Evolutionary conservation across 345 rosid genomes (phyloP), one percentile per base, ranked within the genome.

Genomic region (Viola odorata): DNA sequence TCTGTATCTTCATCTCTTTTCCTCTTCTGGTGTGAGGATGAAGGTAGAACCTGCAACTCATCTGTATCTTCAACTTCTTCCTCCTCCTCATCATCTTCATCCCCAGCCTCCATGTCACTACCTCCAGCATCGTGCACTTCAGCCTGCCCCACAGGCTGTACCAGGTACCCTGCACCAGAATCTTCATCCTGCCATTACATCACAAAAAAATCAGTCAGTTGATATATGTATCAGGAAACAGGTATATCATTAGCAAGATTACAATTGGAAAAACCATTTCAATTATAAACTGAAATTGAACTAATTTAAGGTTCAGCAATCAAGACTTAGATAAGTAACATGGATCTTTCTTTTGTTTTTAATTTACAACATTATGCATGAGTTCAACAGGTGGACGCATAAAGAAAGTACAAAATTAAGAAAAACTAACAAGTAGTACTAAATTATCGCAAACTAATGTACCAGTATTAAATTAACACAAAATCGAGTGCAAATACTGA

Each of bases 151-250:
- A 81, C 84, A 45, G 87, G 85, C 36, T 83, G 87, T 54, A 86
- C 85, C 69, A 86, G 55, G 73, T 80, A 86, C 14, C 87, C 89
- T 45, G 74, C 80, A 57, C 78, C 89, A 0, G 62, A 72, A 50
- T 80, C 91, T 64, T 83, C 91, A 52, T 86, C 86, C 91, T 86
- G 80, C 54, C 69, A 76, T 37, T 50, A 37, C 59, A 67, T 23
- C 32, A 32, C 3, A 41, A 45, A 8, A 58, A 58, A 61, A 8
- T 11, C 13, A 7, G 5, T 23, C 11, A 23, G 2, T 23, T n/a
- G 16, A 9, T 41, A 0, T 12, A 10, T 12, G 57, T n/a, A 45
- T 10, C 57, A 13, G 8, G 8, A 40, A 23, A 39, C 59, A 55
- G 39, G 23, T 12, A 39, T 39, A 55, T 9, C 45, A 7, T 0